Evolutionary conservation across 2,329 filamentous ascomycete species (phyloP), one percentile per base, ranked within the genome.

Genomic region (Fusarium nurragi): DNA sequence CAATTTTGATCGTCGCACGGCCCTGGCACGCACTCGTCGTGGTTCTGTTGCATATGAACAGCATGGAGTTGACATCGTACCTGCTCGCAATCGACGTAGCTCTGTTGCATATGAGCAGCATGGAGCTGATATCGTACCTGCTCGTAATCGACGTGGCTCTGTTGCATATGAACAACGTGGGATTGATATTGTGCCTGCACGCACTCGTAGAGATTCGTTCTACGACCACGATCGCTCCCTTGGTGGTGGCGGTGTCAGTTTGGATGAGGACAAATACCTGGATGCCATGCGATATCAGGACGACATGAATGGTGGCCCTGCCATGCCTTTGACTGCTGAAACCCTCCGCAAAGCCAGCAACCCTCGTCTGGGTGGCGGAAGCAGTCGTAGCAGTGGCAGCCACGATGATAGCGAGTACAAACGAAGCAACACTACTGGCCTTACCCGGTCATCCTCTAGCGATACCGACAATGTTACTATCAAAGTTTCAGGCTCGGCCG

Each of bases 351-450:
- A 80, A 71, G 83, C 79, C 25, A 80, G 75, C 63, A 81, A 79
- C 41, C 62, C 62, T 69, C 74, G 71, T 51, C 80, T 77, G 62
- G 81, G 78, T 57, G 80, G 77, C 8, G 76, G 78, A 21, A 86
- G 82, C 77, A 86, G 83, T 71, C 81, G 81, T 79, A 87, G 81
- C 63, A 82, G 75, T 21, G 89, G 87, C 71, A 86, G 81, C 40
- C 87, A 81, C 39, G 87, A 89, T 67, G 86, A 89, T 55, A 89
- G 86, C 74, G 87, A 88, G 54, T 88, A 84, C 74, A 83, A 82
- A 65, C 84, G 84, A 63, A 88, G 86, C 51, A 85, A 84, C 25
- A 87, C 86, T 0, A 89, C 87, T 13, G 82, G 85, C 37, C 86
- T 87, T 11, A 89, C 86, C 5, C 79, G 84, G 30, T 85, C 83